Percentiles rank a stretch among this genome's conserved stretches.
Conservation (phyloP, 2,329 filamentous ascomycete species). For the Cercospora canescens region DNA sequence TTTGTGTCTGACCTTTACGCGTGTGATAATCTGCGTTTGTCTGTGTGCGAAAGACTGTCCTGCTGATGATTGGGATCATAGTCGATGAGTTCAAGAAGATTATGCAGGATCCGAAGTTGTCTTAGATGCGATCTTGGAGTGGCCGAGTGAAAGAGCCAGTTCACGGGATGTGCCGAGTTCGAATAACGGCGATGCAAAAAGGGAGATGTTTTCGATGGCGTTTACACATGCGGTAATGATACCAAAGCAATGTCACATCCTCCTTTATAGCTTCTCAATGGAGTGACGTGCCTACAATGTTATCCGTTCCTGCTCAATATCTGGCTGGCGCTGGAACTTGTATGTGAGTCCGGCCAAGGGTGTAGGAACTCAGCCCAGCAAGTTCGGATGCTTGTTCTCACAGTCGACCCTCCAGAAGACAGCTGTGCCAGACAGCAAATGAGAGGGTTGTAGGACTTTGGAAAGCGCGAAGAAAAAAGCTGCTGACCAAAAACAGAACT, state of each 20-base stretch:
- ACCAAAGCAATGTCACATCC: background rate
- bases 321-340: too few relatives aligned
- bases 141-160: background rate
- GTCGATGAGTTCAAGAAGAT: conserved; percentile 23
- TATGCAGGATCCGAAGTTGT: conserved; percentile 17
- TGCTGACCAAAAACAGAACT: background rate
- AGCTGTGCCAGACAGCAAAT: too few relatives aligned
- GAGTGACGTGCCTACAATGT: too few relatives aligned
- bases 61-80: background rate
- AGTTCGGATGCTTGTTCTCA: too few relatives aligned
- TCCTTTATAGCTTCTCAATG: background rate
- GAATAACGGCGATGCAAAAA: too few relatives aligned
- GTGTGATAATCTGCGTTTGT: too few relatives aligned
- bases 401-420: too few relatives aligned
- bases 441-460: too few relatives aligned
- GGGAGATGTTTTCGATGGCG: background rate
- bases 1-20: background rate
- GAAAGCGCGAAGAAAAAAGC: background rate
- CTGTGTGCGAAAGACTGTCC: background rate
- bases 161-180: too few relatives aligned
- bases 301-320: too few relatives aligned
- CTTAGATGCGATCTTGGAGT: background rate
- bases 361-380: too few relatives aligned
- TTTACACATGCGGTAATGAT: background rate
- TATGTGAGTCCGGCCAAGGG: too few relatives aligned